phyloP scores from a whole-genome alignment of 148 eudicot species.

The Polygonum aviculare region DNA sequence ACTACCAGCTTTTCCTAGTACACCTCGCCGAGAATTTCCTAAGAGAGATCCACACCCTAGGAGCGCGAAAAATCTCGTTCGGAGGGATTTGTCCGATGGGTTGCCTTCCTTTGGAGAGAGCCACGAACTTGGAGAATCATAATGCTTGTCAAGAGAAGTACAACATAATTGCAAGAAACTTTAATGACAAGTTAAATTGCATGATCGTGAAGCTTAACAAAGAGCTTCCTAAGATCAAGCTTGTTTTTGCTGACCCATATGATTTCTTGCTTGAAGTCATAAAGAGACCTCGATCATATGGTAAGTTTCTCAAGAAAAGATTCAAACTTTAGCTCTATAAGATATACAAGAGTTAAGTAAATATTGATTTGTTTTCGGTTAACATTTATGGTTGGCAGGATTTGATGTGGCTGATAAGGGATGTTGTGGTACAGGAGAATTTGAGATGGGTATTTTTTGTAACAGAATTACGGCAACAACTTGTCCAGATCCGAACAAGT shows the following conservation, averaged over 20 bases:
- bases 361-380: neutral
- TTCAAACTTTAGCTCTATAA: neutral
- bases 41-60: constrained; percentile 19
- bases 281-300: neutral
- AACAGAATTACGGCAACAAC: neutral
- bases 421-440: constrained; percentile 15
- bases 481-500: constrained; percentile 9
- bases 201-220: constrained; percentile 12
- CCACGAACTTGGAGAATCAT: constrained; percentile 14
- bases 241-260: constrained; percentile 7
- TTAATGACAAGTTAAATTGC: constrained; percentile 15
- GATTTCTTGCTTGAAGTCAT: neutral
- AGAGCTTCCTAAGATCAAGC: neutral
- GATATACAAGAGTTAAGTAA: neutral
- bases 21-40: constrained; percentile 27
- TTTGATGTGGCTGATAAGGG: constrained; percentile 10
- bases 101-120: constrained; percentile 41
- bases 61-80: constrained; percentile 40
- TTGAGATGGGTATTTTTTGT: constrained; percentile 15
- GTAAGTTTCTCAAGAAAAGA: neutral
- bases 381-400: constrained; percentile 4
- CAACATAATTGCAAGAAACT: constrained; percentile 18
- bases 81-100: constrained; percentile 52
- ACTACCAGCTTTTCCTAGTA: constrained; percentile 21
- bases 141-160: constrained; percentile 22